These are phyloP conservation scores for Olyra latifolia DNA, from an alignment of 176 grass and related monocot genomes.

Conservation along the genomic window DNA sequence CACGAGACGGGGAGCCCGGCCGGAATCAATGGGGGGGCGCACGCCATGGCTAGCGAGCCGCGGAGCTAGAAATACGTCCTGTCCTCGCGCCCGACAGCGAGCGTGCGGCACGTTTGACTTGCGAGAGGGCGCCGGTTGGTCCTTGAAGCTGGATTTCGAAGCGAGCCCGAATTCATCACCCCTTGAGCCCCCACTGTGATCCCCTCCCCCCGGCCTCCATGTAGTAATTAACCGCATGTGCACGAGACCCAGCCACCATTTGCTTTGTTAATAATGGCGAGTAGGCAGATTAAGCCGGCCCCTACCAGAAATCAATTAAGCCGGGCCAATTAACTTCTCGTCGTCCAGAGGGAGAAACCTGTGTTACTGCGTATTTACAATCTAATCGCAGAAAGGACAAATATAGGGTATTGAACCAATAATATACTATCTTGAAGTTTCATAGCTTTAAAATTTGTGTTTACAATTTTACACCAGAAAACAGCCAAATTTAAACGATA, in stretches of 20 bases:
- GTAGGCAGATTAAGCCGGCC: neutral
- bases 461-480: no score
- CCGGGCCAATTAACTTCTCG: neutral
- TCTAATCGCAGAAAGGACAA: neutral
- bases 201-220: neutral
- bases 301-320: neutral
- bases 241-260: neutral
- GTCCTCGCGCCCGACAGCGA: neutral
- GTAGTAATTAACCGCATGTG: neutral
- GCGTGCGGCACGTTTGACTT: neutral
- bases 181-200: neutral
- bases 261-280: neutral
- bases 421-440: neutral
- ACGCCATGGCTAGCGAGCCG: neutral
- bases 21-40: neutral
- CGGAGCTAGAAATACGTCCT: neutral
- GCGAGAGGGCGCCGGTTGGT: neutral
- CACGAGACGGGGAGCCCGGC: neutral
- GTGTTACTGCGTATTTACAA: neutral
- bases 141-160: constrained; percentile 10
- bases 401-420: neutral
- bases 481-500: no score
- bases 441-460: neutral
- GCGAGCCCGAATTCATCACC: neutral
- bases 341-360: neutral